phyloP scores from a whole-genome alignment of 441 rosid genomes.

The Corymbia calophylla region DNA sequence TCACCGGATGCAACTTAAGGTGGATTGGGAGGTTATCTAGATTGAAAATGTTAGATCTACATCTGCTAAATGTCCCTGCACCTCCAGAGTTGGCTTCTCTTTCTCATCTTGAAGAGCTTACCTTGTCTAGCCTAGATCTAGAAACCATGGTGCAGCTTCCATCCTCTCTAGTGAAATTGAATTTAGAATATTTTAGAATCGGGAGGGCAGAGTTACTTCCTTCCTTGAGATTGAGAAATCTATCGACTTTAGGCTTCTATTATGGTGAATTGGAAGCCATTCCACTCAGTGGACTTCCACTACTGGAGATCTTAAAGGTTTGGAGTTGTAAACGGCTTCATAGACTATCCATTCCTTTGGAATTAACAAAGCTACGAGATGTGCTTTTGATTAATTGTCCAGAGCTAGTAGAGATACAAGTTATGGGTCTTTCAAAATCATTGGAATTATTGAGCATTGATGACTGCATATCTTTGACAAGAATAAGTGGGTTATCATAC shows the following conservation, averaged over 20 bases:
- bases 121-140: not conserved
- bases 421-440: too few species aligned
- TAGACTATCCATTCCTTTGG: not conserved
- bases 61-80: accelerated
- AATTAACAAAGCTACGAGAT: accelerated
- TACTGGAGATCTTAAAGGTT: not conserved
- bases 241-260: not conserved
- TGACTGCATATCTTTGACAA: accelerated
- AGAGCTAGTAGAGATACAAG: not conserved
- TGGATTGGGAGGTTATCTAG: not conserved
- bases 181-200: too few species aligned
- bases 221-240: too few species aligned
- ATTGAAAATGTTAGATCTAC: too few species aligned
- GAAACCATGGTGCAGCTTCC: not conserved
- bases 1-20: not conserved
- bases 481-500: not conserved
- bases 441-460: accelerated
- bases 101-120: not conserved
- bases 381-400: not conserved
- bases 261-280: not conserved
- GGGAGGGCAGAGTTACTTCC: too few species aligned
- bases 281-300: not conserved
- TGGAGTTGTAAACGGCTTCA: accelerated
- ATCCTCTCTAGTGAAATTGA: not conserved
- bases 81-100: not conserved